Conservation (phyloP, 345 rosid genomes). For the Brassica incana region DNA sequence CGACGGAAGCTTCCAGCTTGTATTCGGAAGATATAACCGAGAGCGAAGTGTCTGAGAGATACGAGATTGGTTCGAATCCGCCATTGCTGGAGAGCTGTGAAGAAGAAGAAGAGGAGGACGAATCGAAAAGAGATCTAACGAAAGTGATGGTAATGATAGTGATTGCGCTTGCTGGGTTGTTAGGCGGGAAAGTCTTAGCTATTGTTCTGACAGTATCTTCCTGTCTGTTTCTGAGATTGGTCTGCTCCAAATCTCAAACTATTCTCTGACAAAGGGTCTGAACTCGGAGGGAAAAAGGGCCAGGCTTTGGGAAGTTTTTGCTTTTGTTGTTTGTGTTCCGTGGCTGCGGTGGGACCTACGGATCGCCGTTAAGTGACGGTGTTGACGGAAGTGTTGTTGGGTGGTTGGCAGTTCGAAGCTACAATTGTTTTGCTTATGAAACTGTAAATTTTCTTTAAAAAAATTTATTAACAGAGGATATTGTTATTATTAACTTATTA, state of each 20-base stretch:
- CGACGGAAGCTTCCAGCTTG: constrained; percentile 36
- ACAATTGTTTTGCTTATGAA: constrained; percentile 36
- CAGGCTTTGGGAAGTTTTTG: not conserved
- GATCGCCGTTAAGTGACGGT: constrained; percentile 20
- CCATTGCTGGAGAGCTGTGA: constrained; percentile 31
- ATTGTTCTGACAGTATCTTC: constrained; percentile 52
- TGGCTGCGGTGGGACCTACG: constrained; percentile 23
- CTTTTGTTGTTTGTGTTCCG: not conserved
- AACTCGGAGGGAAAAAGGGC: not conserved
- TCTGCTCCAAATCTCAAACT: constrained; percentile 35
- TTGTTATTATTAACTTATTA: constrained; percentile 10
- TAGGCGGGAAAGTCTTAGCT: constrained; percentile 56
- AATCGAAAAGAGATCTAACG: constrained; percentile 36
- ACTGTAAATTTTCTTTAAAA: constrained; percentile 25
- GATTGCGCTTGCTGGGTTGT: constrained; percentile 65
- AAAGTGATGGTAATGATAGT: constrained; percentile 41
- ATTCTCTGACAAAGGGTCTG: constrained; percentile 35
- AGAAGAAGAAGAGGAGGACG: constrained; percentile 15
- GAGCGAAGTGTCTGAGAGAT: constrained; percentile 32
- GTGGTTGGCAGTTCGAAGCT: constrained; percentile 43
- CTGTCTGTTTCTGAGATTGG: constrained; percentile 39
- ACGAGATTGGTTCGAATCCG: constrained; percentile 26
- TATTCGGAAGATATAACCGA: constrained; percentile 20
- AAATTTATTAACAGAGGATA: not conserved
- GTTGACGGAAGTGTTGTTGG: constrained; percentile 16